These are phyloP conservation scores for Isatis tinctoria DNA, from an alignment of 345 rosid genomes.

Conservation along the genomic window DNA sequence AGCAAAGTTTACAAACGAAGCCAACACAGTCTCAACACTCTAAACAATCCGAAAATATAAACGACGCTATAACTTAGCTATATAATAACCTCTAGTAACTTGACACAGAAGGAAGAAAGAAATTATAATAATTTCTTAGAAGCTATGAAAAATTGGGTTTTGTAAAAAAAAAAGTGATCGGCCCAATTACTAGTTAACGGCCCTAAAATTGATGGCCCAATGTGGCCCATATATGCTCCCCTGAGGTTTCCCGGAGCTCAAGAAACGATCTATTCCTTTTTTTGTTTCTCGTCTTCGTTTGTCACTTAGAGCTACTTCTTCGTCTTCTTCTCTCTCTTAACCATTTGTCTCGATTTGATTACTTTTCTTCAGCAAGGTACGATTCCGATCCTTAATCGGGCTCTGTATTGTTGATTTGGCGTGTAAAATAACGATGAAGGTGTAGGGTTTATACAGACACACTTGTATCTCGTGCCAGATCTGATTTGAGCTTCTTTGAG, in stretches of 20 bases:
- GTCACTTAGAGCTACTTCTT: neutral
- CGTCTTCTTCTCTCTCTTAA: neutral
- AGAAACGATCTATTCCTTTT: slow-evolving; percentile 22
- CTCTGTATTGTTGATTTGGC: neutral
- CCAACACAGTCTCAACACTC: no score
- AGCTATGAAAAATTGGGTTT: neutral
- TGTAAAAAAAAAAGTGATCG: neutral
- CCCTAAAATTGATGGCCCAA: neutral
- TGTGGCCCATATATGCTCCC: slow-evolving; percentile 4
- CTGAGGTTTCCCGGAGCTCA: slow-evolving; percentile 34
- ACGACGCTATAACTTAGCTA: no score
- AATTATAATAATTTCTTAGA: no score
- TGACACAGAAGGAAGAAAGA: no score
- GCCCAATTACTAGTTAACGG: neutral
- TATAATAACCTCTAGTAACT: no score
- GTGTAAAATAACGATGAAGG: neutral
- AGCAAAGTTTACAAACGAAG: no score
- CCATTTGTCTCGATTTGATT: slow-evolving; percentile 14
- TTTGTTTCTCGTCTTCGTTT: neutral
- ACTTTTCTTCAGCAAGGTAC: slow-evolving; percentile 22
- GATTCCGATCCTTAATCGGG: neutral
- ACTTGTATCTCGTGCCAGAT: slow-evolving; percentile 16
- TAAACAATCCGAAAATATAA: no score
- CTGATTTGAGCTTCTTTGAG: neutral
- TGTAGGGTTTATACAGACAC: neutral